Conservation (phyloP, 164 flowering plant species). For the Dillenia suffruticosa region DNA sequence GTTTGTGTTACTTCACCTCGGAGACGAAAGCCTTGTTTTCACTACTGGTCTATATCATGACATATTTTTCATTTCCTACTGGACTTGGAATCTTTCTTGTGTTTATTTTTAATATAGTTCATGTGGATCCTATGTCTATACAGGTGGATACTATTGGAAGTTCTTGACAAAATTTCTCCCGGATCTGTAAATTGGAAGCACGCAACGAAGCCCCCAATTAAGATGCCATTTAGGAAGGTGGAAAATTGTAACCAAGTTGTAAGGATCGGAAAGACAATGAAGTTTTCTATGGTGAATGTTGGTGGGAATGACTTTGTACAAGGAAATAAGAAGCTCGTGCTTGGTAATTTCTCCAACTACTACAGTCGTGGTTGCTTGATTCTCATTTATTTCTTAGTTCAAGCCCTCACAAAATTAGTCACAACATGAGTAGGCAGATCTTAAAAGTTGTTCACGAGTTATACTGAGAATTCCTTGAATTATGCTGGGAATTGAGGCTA, state of each 20-base stretch:
- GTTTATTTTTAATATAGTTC: background rate
- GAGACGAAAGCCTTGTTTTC: too few species aligned
- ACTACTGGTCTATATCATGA: too few species aligned
- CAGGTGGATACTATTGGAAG: conserved; percentile 91
- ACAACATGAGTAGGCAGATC: too few species aligned
- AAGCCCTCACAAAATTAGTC: too few species aligned
- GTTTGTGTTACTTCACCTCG: too few species aligned
- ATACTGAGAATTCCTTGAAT: too few species aligned
- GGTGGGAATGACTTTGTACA: conserved; percentile 91
- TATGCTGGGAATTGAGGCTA: too few species aligned
- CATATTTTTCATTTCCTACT: too few species aligned
- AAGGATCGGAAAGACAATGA: conserved; percentile 71
- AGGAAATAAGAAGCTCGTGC: conserved; percentile 91
- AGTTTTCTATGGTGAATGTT: conserved; percentile 78
- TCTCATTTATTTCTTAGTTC: too few species aligned
- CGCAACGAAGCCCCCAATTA: conserved; percentile 89
- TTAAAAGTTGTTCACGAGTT: too few species aligned
- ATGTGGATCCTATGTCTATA: conserved; percentile 14
- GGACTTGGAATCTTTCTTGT: background rate
- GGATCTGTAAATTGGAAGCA: conserved; percentile 93
- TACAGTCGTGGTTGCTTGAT: too few species aligned
- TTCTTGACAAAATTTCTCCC: conserved; percentile 81
- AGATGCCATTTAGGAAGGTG: conserved; percentile 95
- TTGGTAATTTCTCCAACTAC: conserved; percentile 44
- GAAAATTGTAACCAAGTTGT: conserved; percentile 94